phyloP scores from a whole-genome alignment of 169 alveolate species.

The Cryptosporidium tyzzeri region DNA sequence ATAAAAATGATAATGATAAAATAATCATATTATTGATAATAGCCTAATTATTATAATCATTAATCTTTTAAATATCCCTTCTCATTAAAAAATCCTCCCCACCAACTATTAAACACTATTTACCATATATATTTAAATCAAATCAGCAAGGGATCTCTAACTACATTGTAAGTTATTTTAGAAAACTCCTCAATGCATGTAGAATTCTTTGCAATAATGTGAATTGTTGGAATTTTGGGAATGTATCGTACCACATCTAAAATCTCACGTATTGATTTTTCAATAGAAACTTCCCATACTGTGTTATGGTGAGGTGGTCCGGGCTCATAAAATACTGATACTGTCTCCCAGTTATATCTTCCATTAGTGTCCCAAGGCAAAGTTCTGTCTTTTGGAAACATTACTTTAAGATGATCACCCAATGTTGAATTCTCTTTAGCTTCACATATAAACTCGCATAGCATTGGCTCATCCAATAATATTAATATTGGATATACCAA shows the following conservation, averaged over 20 bases:
- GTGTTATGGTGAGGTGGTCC: slow-evolving; percentile 54
- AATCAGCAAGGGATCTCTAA: slow-evolving; percentile 40
- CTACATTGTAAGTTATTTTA: slow-evolving; percentile 26
- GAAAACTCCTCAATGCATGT: slow-evolving; percentile 51
- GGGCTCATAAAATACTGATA: slow-evolving; percentile 41
- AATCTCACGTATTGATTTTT: slow-evolving; percentile 40
- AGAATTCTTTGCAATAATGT: slow-evolving; percentile 53
- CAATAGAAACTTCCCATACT: slow-evolving; percentile 68
- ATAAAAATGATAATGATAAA: background rate
- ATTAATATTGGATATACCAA: slow-evolving; percentile 43
- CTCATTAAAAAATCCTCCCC: background rate
- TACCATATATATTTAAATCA: background rate
- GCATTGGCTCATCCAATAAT: slow-evolving; percentile 70
- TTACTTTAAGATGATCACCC: slow-evolving; percentile 45
- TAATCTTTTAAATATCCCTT: background rate
- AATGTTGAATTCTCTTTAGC: slow-evolving; percentile 42
- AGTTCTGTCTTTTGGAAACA: slow-evolving; percentile 65
- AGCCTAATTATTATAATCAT: background rate
- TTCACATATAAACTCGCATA: slow-evolving; percentile 70
- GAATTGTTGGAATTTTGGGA: slow-evolving; percentile 64
- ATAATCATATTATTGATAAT: background rate
- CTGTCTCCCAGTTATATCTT: slow-evolving; percentile 37
- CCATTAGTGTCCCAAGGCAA: slow-evolving; percentile 46
- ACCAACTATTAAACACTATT: background rate
- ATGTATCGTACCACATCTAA: slow-evolving; percentile 34